phyloP scores from a whole-genome alignment of 2,329 filamentous ascomycete species.

The Ceratocystiopsis sp. region DNA sequence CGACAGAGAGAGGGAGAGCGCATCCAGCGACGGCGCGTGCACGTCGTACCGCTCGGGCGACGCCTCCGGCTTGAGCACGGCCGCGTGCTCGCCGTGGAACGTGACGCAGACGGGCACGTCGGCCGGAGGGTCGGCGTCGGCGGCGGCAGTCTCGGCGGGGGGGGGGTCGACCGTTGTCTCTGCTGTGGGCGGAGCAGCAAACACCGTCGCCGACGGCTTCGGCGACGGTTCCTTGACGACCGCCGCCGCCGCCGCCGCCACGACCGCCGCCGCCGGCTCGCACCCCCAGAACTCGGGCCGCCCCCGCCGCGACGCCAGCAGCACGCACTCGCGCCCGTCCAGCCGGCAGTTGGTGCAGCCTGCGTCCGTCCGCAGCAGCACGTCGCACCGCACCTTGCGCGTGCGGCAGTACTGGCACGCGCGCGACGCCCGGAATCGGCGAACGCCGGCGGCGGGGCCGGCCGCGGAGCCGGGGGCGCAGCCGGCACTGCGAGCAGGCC shows the following conservation, averaged over 20 bases:
- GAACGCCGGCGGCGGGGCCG: neutral
- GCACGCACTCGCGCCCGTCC: neutral
- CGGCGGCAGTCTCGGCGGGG: too few relatives aligned
- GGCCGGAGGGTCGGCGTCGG: neutral
- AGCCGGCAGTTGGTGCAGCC: constrained; percentile 3
- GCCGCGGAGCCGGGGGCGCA: too few relatives aligned
- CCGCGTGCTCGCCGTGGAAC: neutral
- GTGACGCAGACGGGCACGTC: constrained; percentile 1
- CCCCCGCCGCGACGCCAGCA: neutral
- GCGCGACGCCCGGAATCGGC: neutral
- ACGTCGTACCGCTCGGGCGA: neutral
- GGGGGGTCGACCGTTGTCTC: too few relatives aligned
- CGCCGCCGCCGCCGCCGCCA: neutral
- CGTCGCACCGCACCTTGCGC: constrained; percentile 1
- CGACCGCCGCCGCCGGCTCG: neutral
- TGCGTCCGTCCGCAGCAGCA: neutral
- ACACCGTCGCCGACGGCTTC: too few relatives aligned
- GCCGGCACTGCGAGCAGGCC: too few relatives aligned
- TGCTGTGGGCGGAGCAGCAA: too few relatives aligned
- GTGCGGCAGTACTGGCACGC: constrained; percentile 2
- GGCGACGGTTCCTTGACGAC: too few relatives aligned
- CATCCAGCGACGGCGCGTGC: too few relatives aligned
- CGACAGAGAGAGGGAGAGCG: neutral
- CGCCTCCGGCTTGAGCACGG: neutral
- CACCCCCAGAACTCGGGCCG: neutral